A percentile compares a stretch with the other conserved stretches of the same genome.
Conservation (phyloP, 2,329 filamentous ascomycete species). For the Pseudogymnoascus sp. region DNA sequence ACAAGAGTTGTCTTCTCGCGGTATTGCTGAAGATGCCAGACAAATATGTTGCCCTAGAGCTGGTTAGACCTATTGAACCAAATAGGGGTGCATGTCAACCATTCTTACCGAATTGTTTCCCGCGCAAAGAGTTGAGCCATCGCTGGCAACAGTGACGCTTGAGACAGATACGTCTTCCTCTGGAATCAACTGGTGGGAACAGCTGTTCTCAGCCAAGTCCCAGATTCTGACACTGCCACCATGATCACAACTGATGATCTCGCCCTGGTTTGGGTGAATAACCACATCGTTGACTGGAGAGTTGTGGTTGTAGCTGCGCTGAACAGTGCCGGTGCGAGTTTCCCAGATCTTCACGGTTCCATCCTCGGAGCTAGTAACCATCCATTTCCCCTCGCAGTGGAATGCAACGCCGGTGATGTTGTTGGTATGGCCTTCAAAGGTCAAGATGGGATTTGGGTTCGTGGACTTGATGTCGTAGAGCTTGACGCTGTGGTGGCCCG, state of each 20-base stretch:
- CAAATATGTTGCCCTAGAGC: slow-evolving; percentile 82
- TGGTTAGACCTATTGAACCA: slow-evolving; percentile 15
- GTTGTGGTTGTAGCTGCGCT: slow-evolving; percentile 87
- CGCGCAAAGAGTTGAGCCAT: slow-evolving; percentile 86
- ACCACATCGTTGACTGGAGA: slow-evolving; percentile 93
- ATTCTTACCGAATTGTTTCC: slow-evolving; percentile 74
- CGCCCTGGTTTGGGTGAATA: slow-evolving; percentile 98
- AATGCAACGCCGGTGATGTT: slow-evolving; percentile 97
- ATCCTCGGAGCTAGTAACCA: slow-evolving; percentile 96
- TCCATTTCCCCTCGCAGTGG: slow-evolving; percentile 99
- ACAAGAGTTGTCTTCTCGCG: slow-evolving; percentile 62
- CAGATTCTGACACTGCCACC: slow-evolving; percentile 89
- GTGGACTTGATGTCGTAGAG: slow-evolving; percentile 98
- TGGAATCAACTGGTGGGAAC: slow-evolving; percentile 90
- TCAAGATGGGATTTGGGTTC: slow-evolving; percentile 88
- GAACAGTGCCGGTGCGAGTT: slow-evolving; percentile 74
- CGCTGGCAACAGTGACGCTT: slow-evolving; percentile 91
- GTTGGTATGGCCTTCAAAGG: slow-evolving; percentile 90
- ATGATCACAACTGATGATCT: slow-evolving; percentile 93
- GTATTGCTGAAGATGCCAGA: slow-evolving; percentile 82
- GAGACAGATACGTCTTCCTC: slow-evolving; percentile 92
- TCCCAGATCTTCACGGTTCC: slow-evolving; percentile 98
- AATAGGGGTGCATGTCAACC: neutral
- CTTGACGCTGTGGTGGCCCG: slow-evolving; percentile 78
- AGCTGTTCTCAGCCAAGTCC: slow-evolving; percentile 96